Conservation (phyloP, 306 rosid species). For the Rosa persica region DNA sequence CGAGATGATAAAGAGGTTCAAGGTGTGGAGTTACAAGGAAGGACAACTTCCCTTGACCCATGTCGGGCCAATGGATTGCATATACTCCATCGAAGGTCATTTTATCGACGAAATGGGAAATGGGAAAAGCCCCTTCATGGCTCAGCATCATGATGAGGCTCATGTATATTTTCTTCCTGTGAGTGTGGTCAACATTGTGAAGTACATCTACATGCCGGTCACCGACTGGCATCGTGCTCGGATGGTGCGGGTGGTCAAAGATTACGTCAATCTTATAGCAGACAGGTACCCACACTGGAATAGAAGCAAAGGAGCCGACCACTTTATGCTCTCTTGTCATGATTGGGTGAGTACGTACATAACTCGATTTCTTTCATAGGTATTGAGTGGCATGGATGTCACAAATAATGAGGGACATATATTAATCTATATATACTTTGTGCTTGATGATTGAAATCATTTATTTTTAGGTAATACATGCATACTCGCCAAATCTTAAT, state of each 20-base stretch:
- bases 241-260: slow-evolving; percentile 41
- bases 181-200: slow-evolving; percentile 46
- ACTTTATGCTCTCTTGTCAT: slow-evolving; percentile 71
- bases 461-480: neutral
- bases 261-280: slow-evolving; percentile 49
- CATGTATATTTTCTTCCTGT: slow-evolving; percentile 61
- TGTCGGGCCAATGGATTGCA: slow-evolving; percentile 53
- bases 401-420: too few relatives aligned
- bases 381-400: too few relatives aligned
- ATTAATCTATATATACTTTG: neutral
- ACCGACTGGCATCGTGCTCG: slow-evolving; percentile 40
- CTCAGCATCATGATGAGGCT: slow-evolving; percentile 63
- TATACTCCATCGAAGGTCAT: slow-evolving; percentile 68
- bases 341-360: slow-evolving; percentile 54
- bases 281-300: slow-evolving; percentile 62
- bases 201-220: slow-evolving; percentile 44
- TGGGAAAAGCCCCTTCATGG: slow-evolving; percentile 40
- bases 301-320: slow-evolving; percentile 63
- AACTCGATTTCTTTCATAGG: neutral
- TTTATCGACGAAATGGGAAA: slow-evolving; percentile 61
- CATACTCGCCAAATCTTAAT: neutral
- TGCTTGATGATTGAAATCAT: neutral
- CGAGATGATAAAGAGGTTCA: slow-evolving; percentile 80
- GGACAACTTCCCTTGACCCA: slow-evolving; percentile 68
- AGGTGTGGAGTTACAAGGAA: slow-evolving; percentile 74